phyloP scores from a whole-genome alignment of 2,329 filamentous ascomycete species.

The Trichoderma sp. region DNA sequence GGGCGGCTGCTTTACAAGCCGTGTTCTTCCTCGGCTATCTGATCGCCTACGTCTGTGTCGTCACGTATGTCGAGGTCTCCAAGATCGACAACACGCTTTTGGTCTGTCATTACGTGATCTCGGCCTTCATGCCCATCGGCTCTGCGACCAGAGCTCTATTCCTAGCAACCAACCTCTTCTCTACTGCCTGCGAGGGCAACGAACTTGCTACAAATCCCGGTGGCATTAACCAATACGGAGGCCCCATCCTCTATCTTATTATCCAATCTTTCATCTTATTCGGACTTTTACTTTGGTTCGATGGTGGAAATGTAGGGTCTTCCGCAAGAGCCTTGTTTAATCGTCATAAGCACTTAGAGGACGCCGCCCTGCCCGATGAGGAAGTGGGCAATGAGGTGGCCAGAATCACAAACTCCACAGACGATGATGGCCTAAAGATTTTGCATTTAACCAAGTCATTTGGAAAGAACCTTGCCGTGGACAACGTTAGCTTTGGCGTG shows the following conservation, averaged over 20 bases:
- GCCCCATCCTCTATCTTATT: slow-evolving; percentile 80
- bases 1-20: slow-evolving; percentile 75
- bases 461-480: slow-evolving; percentile 74
- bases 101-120: slow-evolving; percentile 74
- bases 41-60: slow-evolving; percentile 68
- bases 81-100: slow-evolving; percentile 67
- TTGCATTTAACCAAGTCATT: slow-evolving; percentile 81
- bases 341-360: slow-evolving; percentile 32
- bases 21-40: slow-evolving; percentile 71
- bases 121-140: slow-evolving; percentile 72
- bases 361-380: slow-evolving; percentile 45
- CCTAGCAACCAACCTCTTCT: slow-evolving; percentile 80
- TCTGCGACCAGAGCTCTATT: slow-evolving; percentile 75
- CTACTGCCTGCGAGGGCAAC: slow-evolving; percentile 69
- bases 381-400: slow-evolving; percentile 67
- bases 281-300: slow-evolving; percentile 73
- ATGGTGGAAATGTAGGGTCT: slow-evolving; percentile 69
- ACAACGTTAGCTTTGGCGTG: slow-evolving; percentile 84
- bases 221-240: slow-evolving; percentile 73
- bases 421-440: slow-evolving; percentile 71
- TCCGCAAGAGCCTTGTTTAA: slow-evolving; percentile 48
- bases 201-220: slow-evolving; percentile 68
- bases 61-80: slow-evolving; percentile 73
- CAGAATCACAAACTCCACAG: slow-evolving; percentile 53
- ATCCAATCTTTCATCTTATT: slow-evolving; percentile 74